These are phyloP conservation scores for Clarireedia homoeocarpa DNA, from an alignment of 2,329 filamentous ascomycete species.

Conservation along the genomic window DNA sequence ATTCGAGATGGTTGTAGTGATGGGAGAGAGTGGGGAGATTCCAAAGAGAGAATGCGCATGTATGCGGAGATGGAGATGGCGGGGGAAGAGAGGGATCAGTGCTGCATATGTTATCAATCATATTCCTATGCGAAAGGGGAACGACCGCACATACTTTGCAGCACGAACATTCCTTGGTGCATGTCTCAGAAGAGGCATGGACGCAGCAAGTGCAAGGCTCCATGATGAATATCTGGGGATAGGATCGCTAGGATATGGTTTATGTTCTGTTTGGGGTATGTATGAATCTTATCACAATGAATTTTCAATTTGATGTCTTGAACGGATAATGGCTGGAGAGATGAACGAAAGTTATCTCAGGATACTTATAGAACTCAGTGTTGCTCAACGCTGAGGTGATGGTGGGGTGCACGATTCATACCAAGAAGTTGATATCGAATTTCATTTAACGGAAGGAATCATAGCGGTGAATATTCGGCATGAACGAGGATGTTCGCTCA, in stretches of 20 bases:
- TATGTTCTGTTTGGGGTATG: no score
- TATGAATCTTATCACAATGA: no score
- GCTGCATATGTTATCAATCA: neutral
- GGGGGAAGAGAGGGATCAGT: neutral
- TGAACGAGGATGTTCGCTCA: neutral
- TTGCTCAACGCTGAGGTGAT: no score
- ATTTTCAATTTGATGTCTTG: no score
- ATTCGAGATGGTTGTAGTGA: neutral
- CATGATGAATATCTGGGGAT: neutral
- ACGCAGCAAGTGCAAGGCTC: neutral
- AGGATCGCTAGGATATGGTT: neutral
- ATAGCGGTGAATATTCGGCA: neutral
- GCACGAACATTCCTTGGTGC: neutral
- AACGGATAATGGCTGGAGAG: no score
- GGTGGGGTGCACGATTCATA: no score
- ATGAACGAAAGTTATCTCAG: no score
- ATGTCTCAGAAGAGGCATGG: neutral
- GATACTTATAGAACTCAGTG: no score
- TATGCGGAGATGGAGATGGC: neutral
- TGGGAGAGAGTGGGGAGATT: neutral
- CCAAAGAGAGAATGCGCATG: neutral
- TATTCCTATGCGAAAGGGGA: neutral
- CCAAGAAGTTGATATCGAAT: no score
- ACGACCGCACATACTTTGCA: neutral
- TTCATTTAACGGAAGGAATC: neutral